Evolutionary conservation across 2,329 filamentous ascomycete genomes (phyloP), one percentile per base, ranked within the genome.

Genomic region (Shiraia bambusicola): DNA sequence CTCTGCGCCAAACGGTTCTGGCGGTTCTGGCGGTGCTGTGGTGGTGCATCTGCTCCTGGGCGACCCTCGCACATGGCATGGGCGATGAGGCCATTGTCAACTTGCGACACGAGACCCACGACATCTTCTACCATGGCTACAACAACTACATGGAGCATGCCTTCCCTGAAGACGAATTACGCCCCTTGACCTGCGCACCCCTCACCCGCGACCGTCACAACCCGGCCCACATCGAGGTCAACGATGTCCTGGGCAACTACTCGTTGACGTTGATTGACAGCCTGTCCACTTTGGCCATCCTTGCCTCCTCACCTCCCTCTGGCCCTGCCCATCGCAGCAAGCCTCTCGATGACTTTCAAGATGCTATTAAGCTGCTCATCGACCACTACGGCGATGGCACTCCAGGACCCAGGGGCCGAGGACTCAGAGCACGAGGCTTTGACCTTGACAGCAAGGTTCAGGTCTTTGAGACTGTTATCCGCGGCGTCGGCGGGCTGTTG

Each of bases 371-470:
- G 45, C 76, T 84, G 37, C 75, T 97, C 55, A 86, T 96, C 3
- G 75, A 82, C 51, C 76, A 93, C 56, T 97, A 96, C 66, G 92
- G 92, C 3, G 91, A 96, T 69, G 92, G 91, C 2, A 83, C 82
- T 22, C 70, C 76, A 7, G 85, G 87, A 3, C 75, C 80, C 11
- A 76, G 77, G 4, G 88, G 87, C 6, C 77, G 81, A 60, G 92
- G 92, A 3, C 75, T 79, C 42, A 78, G 89, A 50, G 83, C 84
- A 3, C 80, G 83, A 40, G 93, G 90, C 0, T 98, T 98, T 60
- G 89, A 98, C 67, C 75, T 95, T 28, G 92, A 98, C 69, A 95
- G 91, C 73, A 98, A 97, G 70, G 93, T 98, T 2, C 92, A 98
- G 71, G 89, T 98, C 28, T 98, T 98, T 62, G 93, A 98, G 73